Evolutionary conservation across 768 basidiomycete genomes (phyloP).

Genomic region (Paxillus ammoniavirescens): DNA sequence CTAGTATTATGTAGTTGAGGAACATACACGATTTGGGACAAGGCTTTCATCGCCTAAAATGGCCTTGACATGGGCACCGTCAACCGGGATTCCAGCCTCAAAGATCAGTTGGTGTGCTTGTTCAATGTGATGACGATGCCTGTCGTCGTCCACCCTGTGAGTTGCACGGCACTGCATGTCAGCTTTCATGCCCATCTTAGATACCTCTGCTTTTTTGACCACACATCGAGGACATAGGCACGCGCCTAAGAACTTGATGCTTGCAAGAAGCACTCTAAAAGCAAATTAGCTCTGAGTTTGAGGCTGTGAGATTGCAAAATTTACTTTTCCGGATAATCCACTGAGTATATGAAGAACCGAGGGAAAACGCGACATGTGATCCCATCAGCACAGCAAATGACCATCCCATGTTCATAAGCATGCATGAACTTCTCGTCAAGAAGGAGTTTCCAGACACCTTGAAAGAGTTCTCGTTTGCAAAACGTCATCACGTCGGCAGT

Average conservation of each 20-base stretch:
- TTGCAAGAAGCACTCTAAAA: constrained; percentile 17
- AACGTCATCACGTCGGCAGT: constrained; percentile 5
- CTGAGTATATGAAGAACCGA: constrained; percentile 23
- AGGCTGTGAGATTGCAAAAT: not conserved
- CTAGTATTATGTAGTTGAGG: not conserved
- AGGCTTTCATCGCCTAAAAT: constrained; percentile 1
- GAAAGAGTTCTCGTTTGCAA: constrained; percentile 18
- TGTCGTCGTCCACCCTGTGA: not conserved
- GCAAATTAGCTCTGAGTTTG: not conserved
- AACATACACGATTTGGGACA: constrained; percentile 3
- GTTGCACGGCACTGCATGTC: constrained; percentile 3
- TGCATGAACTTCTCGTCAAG: constrained; percentile 22
- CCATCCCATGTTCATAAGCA: constrained; percentile 22
- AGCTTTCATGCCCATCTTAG: constrained; percentile 6
- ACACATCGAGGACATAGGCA: constrained; percentile 21
- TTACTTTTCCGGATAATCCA: constrained; percentile 22
- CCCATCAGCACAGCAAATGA: constrained; percentile 16
- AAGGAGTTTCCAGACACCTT: constrained; percentile 15
- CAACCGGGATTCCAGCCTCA: not conserved
- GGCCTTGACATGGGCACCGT: constrained; percentile 1
- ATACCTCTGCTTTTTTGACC: constrained; percentile 4
- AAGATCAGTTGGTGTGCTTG: constrained; percentile 8
- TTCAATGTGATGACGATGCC: constrained; percentile 1
- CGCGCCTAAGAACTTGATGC: constrained; percentile 20
- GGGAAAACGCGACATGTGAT: constrained; percentile 15